phyloP scores from a whole-genome alignment of 495 filamentous ascomycete species.

The Recurvomyces mirabilis region DNA sequence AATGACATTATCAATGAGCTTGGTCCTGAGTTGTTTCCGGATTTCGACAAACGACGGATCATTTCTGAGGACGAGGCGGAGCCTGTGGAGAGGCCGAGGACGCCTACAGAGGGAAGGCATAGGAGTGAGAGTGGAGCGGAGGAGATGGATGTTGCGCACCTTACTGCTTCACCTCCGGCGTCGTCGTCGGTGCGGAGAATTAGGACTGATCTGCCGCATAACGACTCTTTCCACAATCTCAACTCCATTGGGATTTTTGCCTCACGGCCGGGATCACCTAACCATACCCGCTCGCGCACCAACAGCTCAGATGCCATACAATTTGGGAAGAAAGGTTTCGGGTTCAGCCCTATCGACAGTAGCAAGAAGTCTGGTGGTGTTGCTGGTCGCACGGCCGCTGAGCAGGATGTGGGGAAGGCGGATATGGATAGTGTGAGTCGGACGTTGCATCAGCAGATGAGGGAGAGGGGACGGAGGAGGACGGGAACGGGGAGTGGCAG shows the following conservation, averaged over 20 bases:
- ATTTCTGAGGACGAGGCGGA: conserved; percentile 41
- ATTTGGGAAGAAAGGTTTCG: conserved; percentile 40
- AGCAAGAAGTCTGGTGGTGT: too few species aligned
- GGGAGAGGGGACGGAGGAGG: conserved; percentile 64
- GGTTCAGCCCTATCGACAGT: conserved; percentile 59
- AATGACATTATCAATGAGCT: conserved; percentile 88
- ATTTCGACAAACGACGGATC: conserved; percentile 79
- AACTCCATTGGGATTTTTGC: conserved; percentile 79
- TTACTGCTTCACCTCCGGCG: conserved; percentile 1
- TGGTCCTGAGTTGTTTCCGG: conserved; percentile 91
- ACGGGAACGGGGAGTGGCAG: conserved; percentile 27
- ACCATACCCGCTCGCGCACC: conserved; percentile 59
- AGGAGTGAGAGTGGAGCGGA: conserved; percentile 9
- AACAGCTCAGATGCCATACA: conserved; percentile 41
- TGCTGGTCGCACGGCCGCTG: too few species aligned
- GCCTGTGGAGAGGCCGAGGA: conserved; percentile 15
- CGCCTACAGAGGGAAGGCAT: conserved; percentile 6
- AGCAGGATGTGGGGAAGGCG: conserved; percentile 36
- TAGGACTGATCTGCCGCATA: conserved; percentile 52
- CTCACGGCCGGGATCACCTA: conserved; percentile 64
- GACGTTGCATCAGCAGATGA: conserved; percentile 81
- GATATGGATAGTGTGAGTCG: conserved; percentile 71
- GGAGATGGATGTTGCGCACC: conserved; percentile 1
- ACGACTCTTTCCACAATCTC: conserved; percentile 87
- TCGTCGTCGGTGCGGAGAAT: not conserved